These are phyloP conservation scores for Aspergillus bertholletiae DNA, from an alignment of 495 filamentous ascomycete genomes.

Conservation along the genomic window DNA sequence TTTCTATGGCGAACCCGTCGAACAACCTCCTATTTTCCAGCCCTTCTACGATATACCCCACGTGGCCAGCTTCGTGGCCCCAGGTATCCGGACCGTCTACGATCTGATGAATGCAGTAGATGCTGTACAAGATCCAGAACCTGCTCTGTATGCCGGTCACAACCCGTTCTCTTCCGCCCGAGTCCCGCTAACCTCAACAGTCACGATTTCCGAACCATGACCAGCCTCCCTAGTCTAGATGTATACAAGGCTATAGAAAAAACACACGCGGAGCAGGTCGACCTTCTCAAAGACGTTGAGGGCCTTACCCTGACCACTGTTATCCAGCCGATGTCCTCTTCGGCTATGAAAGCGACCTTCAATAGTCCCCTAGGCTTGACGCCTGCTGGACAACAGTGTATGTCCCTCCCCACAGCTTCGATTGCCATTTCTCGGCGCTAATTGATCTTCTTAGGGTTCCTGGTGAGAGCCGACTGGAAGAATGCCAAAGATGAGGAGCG, in stretches of 20 bases:
- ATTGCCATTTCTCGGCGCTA: neutral
- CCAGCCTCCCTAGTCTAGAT: too few species aligned
- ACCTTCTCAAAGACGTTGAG: too few species aligned
- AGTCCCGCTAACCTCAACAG: too few species aligned
- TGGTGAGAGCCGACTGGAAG: conserved; percentile 8
- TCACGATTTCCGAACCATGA: too few species aligned
- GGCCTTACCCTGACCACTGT: too few species aligned
- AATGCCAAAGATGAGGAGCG: neutral
- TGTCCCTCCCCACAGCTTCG: neutral
- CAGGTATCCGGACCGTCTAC: neutral
- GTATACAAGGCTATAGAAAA: too few species aligned
- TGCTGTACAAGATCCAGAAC: too few species aligned
- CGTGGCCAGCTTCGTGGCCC: neutral
- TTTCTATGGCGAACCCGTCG: neutral
- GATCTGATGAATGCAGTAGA: conserved; percentile 9
- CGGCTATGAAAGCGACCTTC: neutral
- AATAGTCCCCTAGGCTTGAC: neutral
- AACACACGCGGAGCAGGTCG: too few species aligned
- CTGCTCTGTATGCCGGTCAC: too few species aligned
- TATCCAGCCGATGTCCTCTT: too few species aligned
- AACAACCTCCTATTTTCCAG: neutral
- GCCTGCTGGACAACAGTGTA: neutral
- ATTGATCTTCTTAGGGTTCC: neutral
- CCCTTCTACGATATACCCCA: neutral
- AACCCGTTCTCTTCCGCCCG: too few species aligned